Base-by-base conservation (phyloP, 176 grass and related monocot genomes). In the Rhynchospora tenuis region DNA sequence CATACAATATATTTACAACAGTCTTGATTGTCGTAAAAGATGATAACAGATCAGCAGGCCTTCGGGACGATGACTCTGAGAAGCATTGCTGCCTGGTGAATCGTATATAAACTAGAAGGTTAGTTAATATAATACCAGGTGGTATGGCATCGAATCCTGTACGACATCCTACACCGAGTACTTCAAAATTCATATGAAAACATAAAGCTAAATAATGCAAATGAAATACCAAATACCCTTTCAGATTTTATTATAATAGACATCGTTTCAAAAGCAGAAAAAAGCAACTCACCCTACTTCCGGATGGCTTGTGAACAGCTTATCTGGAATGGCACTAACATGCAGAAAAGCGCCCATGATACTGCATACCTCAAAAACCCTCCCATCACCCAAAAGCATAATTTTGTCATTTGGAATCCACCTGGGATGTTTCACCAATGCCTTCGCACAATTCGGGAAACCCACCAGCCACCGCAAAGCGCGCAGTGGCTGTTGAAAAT, bases 1-100 rank as follows among this genome's bases (percentile, higher is more conserved):
- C 91, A 80, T 95, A 94, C 71, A 99, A 88, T 86, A 81, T 88
- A 86, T 99, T 95, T 92, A 99, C 91, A 76, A 92, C 89, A 70
- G 83, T 95, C 81, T 55, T 95, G 84, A 99, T 95, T 88, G 96
- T 95, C 63, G 93, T 73, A 19, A 90, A 95, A 43, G 93, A 95
- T 61, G 96, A 99, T 31, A 93, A 78, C 31, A 95, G 54, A 89
- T 99, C 93, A 81, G 93, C 91, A 10, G 93, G 91, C 0, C 96
- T 60, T 4, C 86, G 89, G 58, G 89, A 89, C 43, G 96, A 92
- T 82, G 88, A 87, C 44, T 93, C 89, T 6, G 91, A 93, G 89
- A 99, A 99, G 77, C 96, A 99, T 56, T 99, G 96, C 84, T 95
- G 90, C 78, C 92, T 98, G 85, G 65, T 27, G 80, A 88, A 82